Base-by-base conservation (phyloP, 768 basidiomycete genomes). In the Suillus clintonianus region DNA sequence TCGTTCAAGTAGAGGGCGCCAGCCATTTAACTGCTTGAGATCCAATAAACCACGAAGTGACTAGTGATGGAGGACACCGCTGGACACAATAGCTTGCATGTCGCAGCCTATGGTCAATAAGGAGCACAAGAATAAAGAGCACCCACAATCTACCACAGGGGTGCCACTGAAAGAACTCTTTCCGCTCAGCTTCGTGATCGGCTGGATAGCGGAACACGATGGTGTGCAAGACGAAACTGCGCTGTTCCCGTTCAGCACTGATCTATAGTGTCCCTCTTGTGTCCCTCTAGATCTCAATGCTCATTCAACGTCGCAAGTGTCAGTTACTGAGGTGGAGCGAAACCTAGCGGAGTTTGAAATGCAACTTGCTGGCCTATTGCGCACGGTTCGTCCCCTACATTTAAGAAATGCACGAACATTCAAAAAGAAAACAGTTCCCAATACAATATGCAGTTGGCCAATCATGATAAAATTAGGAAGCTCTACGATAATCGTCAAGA, bases 401-500 rank as follows among this genome's bases (percentile, higher is more conserved):
- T 27, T 27, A 27, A 27, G 27, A 27, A 27, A 27, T 27, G 27
- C 27, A 27, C 27, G 27, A 27, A 15, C 27, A 10, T 50, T 50
- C 17, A 1, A 30, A 34, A 50, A 55, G 2, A 30, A 34, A 50
- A 55, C 1, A 55, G 9, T 1, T 36, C 4, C 54, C 13, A 17
- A 37, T 9, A 56, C 17, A 22, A 17, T 17, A 37, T 56, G 36
- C 22, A 24, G 19, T 56, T 24, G 8, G 36, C 22, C 51, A 37
- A 45, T n/a, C 43, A 53, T 55, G 68, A 70, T 70, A 62, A 54
- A 50, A 74, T 76, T 76, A 73, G 64, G 60, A 43, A 55, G 15
- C 59, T 62, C 69, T 74, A 74, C 48, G 62, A 62, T 74, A 74
- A 22, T 67, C 67, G 67, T 64, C 63, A 69, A 74, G 59, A 67